Evolutionary conservation across 805 yeast genomes (phyloP).

Genomic region (Kluyveromyces aestuarii): DNA sequence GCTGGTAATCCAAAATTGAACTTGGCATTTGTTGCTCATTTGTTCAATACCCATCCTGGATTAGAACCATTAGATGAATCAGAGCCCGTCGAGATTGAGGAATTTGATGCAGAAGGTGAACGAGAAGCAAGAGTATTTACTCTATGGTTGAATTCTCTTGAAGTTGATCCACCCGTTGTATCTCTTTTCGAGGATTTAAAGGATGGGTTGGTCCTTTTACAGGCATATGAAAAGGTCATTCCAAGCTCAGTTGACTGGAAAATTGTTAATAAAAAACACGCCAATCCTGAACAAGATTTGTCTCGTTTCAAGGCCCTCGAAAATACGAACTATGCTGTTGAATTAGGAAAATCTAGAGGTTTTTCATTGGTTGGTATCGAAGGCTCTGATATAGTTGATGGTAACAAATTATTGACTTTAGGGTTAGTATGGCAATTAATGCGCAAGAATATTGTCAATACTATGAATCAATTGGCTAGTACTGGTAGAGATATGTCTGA

Average conservation of each 20-base stretch:
- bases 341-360: constrained; percentile 82
- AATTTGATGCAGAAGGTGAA: constrained; percentile 98
- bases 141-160: constrained; percentile 92
- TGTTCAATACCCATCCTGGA: constrained; percentile 95
- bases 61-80: constrained; percentile 88
- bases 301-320: constrained; percentile 92
- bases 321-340: constrained; percentile 97
- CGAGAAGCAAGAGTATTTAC: constrained; percentile 99
- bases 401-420: constrained; percentile 76
- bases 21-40: constrained; percentile 93
- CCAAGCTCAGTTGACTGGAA: constrained; percentile 82
- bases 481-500: constrained; percentile 75
- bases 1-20: constrained; percentile 96
- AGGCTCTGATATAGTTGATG: constrained; percentile 95
- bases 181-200: constrained; percentile 88
- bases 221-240: constrained; percentile 91
- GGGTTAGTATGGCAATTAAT: constrained; percentile 97
- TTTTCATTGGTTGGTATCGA: constrained; percentile 96
- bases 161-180: constrained; percentile 91
- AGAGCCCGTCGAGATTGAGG: constrained; percentile 92
- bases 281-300: constrained; percentile 54
- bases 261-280: constrained; percentile 79
- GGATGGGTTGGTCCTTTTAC: constrained; percentile 81
- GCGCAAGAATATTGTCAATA: constrained; percentile 89
- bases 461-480: constrained; percentile 62